A percentile compares a stretch with the other conserved stretches of the same genome.
phyloP scores from a whole-genome alignment of 257 asterid genomes.

The Marsdenia floribunda region DNA sequence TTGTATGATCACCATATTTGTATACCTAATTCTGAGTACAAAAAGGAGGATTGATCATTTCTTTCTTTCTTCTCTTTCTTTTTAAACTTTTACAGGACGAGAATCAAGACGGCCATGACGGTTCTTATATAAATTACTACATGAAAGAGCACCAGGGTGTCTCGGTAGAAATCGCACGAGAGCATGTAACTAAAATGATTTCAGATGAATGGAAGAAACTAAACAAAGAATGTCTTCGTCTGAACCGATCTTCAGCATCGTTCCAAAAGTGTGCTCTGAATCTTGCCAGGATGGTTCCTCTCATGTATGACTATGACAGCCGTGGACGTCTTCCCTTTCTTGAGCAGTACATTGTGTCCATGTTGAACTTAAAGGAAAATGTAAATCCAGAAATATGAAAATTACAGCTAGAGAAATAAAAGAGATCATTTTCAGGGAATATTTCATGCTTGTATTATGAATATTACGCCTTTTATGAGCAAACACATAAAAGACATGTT shows the following conservation, averaged over 20 bases:
- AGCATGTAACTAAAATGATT: conserved; percentile 25
- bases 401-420: no score
- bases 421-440: no score
- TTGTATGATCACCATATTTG: no score
- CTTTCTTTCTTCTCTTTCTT: no score
- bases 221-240: conserved; percentile 26
- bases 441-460: no score
- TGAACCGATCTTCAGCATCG: conserved; percentile 9
- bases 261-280: conserved; percentile 31
- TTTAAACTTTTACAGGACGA: conserved; percentile 31
- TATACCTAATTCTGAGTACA: no score
- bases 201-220: conserved; percentile 33
- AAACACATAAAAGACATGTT: no score
- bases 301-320: conserved; percentile 29
- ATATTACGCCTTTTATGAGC: no score
- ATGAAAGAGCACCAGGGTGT: conserved; percentile 27
- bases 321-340: conserved; percentile 20
- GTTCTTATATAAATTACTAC: conserved; percentile 37
- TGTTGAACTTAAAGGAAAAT: no score
- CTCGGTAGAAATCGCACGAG: conserved; percentile 22
- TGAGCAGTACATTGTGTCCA: conserved; percentile 15
- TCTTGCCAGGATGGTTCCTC: conserved; percentile 36
- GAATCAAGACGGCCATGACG: conserved; percentile 38
- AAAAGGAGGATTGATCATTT: not conserved
- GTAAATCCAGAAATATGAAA: no score